These are phyloP conservation scores for Aspergillus pseudonomiae DNA, from an alignment of 2,329 filamentous ascomycete species.

Conservation along the genomic window DNA sequence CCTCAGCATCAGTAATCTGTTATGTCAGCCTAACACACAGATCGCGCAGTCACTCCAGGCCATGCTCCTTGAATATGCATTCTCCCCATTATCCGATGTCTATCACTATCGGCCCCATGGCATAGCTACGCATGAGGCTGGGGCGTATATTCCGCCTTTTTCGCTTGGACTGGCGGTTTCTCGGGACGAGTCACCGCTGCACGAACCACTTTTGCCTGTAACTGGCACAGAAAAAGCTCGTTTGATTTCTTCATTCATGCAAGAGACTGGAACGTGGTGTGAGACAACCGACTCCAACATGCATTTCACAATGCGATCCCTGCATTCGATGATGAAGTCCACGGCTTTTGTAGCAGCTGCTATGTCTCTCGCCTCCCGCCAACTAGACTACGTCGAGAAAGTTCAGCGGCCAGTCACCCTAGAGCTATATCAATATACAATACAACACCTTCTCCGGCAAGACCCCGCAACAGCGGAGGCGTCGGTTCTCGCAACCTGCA, in stretches of 20 bases:
- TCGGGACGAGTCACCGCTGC: not conserved
- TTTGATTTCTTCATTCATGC: not conserved
- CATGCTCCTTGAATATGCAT: not conserved
- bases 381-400: not conserved
- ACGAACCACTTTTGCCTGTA: not conserved
- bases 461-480: constrained; percentile 2
- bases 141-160: not conserved
- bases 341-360: not conserved
- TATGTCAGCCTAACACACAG: not conserved
- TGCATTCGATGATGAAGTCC: not conserved
- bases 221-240: not conserved
- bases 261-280: not conserved
- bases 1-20: not conserved
- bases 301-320: not conserved
- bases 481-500: constrained; percentile 18
- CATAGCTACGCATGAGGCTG: not conserved
- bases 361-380: not conserved
- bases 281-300: not conserved
- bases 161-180: not conserved
- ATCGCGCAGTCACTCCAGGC: not conserved
- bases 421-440: not conserved
- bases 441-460: not conserved
- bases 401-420: not conserved
- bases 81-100: not conserved
- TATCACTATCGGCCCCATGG: not conserved